Base-by-base conservation (phyloP, 2,329 filamentous ascomycete species). In the Colletotrichum caudatum region DNA sequence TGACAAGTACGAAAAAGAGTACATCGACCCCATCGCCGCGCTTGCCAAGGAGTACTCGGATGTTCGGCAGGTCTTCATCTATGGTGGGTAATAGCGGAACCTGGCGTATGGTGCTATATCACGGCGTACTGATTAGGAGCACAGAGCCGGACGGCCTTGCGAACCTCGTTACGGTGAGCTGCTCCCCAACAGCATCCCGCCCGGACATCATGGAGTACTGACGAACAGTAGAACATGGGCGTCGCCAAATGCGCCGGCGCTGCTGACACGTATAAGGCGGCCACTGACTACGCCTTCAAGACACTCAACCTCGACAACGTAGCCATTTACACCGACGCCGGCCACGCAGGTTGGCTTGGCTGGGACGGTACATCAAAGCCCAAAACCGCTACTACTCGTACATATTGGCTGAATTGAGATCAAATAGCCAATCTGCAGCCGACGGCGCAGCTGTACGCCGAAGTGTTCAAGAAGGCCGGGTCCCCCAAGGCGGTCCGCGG, bases 331-430 rank as follows among this genome's bases (percentile, higher is more conserved):
- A 73, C 81, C 64, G 80, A 82, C 72, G 80, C 78, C 11, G 80
- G 80, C 67, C 80, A 82, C 75, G 80, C 78, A 71, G 80, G 80
- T 64, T 82, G 80, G 80, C 77, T 82, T 61, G 80, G 80, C 70
- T 82, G 80, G 80, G 64, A 69, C 7, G 67, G 63, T 56, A 48
- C 12, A 4, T 12, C n/a, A n/a, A 23, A 5, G 20, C 20, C 12
- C n/a, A 48, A 4, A 12, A 7, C 46, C 20, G 11, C 46, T 12
- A n/a, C 1, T 12, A 23, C 9, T 11, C 5, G 9, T n/a, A 2
- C 12, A 23, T 8, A 5, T 23, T n/a, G 46, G 46, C 46, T 48
- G n/a, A 48, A 20, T n/a, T 23, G 46, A 5, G 23, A 4, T 1
- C 6, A 7, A 3, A 12, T 5, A 48, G 46, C 46, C n/a, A 73